Evolutionary conservation across 371 early-diverging fungal species (phyloP).

Genomic region (Circinella umbellata): DNA sequence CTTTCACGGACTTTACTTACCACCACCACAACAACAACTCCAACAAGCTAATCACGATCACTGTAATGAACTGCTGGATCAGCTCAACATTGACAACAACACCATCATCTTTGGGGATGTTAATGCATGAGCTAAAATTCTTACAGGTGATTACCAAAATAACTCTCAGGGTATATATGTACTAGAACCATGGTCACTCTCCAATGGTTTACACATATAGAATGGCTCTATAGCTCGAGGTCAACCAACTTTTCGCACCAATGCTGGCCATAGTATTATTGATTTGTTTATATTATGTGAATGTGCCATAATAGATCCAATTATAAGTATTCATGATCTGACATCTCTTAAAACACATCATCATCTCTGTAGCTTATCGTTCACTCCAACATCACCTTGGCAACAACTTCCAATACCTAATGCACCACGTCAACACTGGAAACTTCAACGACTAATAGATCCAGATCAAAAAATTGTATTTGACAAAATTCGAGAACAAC

Average conservation of each 20-base stretch:
- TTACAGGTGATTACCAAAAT: background rate
- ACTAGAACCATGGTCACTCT: background rate
- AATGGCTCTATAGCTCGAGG: slow-evolving; percentile 2
- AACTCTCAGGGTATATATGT: background rate
- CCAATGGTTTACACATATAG: background rate
- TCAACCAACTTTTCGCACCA: background rate
- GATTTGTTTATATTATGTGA: slow-evolving; percentile 4
- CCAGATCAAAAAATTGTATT: background rate
- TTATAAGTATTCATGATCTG: background rate
- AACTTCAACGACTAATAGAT: slow-evolving; percentile 1
- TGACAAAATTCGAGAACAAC: background rate
- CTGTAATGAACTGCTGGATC: background rate
- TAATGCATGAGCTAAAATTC: background rate
- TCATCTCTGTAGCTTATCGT: slow-evolving; percentile 1
- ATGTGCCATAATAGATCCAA: background rate
- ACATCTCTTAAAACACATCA: slow-evolving; percentile 6
- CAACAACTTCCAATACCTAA: slow-evolving; percentile 1
- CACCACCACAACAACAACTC: background rate
- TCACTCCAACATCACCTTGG: background rate
- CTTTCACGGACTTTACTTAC: slow-evolving; percentile 11
- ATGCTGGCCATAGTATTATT: slow-evolving; percentile 14
- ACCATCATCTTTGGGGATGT: slow-evolving; percentile 14
- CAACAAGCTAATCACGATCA: background rate
- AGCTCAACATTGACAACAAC: background rate
- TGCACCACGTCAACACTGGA: slow-evolving; percentile 11